Conservation (phyloP, 805 yeast genomes). For the Saturnispora hagleri region DNA sequence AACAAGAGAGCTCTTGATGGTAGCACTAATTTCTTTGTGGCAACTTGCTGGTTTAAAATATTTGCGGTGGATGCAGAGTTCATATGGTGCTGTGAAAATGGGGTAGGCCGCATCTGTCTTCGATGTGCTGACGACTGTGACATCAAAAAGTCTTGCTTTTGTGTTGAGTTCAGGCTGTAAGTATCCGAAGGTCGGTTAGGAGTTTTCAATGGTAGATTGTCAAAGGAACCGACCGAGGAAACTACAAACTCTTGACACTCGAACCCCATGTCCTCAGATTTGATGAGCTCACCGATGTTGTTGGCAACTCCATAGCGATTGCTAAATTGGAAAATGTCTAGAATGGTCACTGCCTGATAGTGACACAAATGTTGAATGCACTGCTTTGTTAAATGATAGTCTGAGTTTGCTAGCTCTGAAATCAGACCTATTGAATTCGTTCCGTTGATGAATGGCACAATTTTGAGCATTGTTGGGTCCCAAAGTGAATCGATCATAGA, state of each 20-base stretch:
- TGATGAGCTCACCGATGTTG: constrained; percentile 56
- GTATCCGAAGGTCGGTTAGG: constrained; percentile 1
- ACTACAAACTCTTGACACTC: constrained; percentile 83
- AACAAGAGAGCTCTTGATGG: constrained; percentile 64
- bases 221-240: constrained; percentile 31
- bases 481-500: constrained; percentile 79
- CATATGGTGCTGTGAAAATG: neutral
- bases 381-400: constrained; percentile 65
- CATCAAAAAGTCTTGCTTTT: neutral
- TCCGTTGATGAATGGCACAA: constrained; percentile 82
- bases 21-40: constrained; percentile 22
- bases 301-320: constrained; percentile 88
- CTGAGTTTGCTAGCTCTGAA: constrained; percentile 72
- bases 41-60: neutral
- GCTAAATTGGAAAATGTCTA: constrained; percentile 83
- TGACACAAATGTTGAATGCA: constrained; percentile 89
- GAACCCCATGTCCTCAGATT: constrained; percentile 54
- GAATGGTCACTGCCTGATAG: constrained; percentile 72
- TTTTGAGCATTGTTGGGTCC: constrained; percentile 94
- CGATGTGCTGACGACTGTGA: neutral
- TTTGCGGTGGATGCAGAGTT: constrained; percentile 3
- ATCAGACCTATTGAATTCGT: constrained; percentile 73
- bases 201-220: constrained; percentile 18
- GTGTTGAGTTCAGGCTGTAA: neutral
- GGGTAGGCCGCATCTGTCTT: neutral